Evolutionary conservation across 2,329 filamentous ascomycete species (phyloP), one percentile per base, ranked within the genome.

Genomic region (Phyllosticta capitalensis): DNA sequence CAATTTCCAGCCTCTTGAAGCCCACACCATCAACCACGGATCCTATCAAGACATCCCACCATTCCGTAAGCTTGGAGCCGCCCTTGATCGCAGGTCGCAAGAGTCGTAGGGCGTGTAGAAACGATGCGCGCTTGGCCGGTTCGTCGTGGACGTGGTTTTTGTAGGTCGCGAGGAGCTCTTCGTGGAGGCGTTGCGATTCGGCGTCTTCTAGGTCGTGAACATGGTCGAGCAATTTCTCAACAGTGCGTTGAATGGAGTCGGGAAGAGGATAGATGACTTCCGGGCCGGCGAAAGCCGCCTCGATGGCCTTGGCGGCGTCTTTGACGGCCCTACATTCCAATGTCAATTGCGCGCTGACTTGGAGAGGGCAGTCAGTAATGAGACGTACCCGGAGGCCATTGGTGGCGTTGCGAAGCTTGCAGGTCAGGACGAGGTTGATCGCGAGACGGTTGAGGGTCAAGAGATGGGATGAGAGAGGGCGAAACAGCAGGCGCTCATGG

Each of bases 101-200:
- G 49, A 79, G 80, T 53, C 83, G 81, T 59, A 92, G 74, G 52
- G 89, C 79, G 55, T 81, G 80, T 19, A 92, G 78, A 72, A 92
- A 94, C n/a, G 83, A 75, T 9, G 82, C 83, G 68, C 83, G 81
- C 64, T 83, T 82, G 55, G 79, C 71, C 2, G 81, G 75, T 22
- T 78, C 77, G 33, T 80, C 79, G 22, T 78, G 77, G 61, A 92
- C 82, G 64, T 83, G 78, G 67, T 81, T 84, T 61, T 85, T 79
- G 74, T 86, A 90, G 58, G 89, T 79, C 22, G 78, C 73, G 49
- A 86, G 75, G 7, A 94, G 79, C 65, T 91, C 88, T 49, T 90
- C 87, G 63, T 90, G 84, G 55, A 91, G 78, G 60, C 85, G 83
- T 64, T 89, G 86, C n/a, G 84, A 80, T 49, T 84, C 79, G 59